A percentile compares a stretch with the other conserved stretches of the same genome.
Evolutionary conservation across 805 yeast species (phyloP).

Genomic region (Candida vaughaniae): DNA sequence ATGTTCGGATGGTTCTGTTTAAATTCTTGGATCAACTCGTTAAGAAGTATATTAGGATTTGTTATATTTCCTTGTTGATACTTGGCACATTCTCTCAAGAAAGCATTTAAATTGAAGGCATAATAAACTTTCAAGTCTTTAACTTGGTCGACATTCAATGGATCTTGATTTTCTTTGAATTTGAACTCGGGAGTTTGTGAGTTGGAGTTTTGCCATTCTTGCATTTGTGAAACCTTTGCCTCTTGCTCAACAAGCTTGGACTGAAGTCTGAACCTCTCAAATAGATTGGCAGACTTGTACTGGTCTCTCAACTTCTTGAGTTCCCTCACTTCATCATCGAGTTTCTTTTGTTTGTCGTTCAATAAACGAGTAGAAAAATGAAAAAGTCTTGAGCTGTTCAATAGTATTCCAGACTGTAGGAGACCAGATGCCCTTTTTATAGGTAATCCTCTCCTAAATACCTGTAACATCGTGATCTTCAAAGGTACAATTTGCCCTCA

Average conservation of each 20-base stretch:
- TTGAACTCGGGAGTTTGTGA: slow-evolving; percentile 17
- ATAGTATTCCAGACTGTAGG: too few relatives aligned
- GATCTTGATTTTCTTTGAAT: slow-evolving; percentile 16
- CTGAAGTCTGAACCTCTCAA: slow-evolving; percentile 23
- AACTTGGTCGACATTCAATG: slow-evolving; percentile 16
- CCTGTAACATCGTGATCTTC: too few relatives aligned
- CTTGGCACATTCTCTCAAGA: slow-evolving; percentile 23
- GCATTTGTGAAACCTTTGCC: slow-evolving; percentile 20
- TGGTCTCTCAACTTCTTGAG: slow-evolving; percentile 23
- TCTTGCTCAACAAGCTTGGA: slow-evolving; percentile 23
- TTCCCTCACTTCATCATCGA: slow-evolving; percentile 21
- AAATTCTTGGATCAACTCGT: slow-evolving; percentile 22
- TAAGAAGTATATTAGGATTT: slow-evolving; percentile 21
- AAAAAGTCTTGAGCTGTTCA: too few relatives aligned
- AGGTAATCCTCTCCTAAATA: too few relatives aligned
- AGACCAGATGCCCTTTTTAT: too few relatives aligned
- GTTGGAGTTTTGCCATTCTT: slow-evolving; percentile 13
- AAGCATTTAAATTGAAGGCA: slow-evolving; percentile 23
- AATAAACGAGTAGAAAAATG: slow-evolving; percentile 4
- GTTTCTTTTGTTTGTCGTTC: slow-evolving; percentile 11
- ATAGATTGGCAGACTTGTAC: slow-evolving; percentile 21
- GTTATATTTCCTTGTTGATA: slow-evolving; percentile 10
- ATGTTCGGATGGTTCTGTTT: slow-evolving; percentile 17
- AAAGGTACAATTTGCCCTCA: too few relatives aligned
- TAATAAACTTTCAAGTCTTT: slow-evolving; percentile 5